Evolutionary conservation across 2,329 filamentous ascomycete genomes (phyloP), one percentile per base, ranked within the genome.

Genomic region (Ascochyta viciae-villosae): DNA sequence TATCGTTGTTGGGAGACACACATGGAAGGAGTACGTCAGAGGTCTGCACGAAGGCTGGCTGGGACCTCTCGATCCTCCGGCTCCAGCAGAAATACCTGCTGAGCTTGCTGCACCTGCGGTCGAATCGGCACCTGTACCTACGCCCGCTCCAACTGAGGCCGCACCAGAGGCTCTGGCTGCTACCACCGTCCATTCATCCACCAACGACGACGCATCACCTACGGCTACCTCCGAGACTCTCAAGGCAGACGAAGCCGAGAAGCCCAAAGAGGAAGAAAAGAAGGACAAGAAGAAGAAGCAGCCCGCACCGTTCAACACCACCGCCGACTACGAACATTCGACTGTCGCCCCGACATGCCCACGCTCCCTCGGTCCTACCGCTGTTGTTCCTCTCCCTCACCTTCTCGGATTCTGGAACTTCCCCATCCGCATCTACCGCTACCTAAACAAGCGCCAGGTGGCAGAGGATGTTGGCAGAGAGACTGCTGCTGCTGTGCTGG

Each of bases 11-110:
- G 95, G 95, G 12, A 82, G 94, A 53, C 90, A 97, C 73, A 89
- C 94, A 9, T 99, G 95, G 95, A 99, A 97, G 78, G 95, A 99
- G 77, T 99, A 98, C 74, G 81, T 98, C 23, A 85, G 93, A 55
- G 95, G 95, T 41, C 73, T 98, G 63, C 95, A 99, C 74, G 95
- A 99, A 77, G 95, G 95, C 52, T 99, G 95, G 94, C 80, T 99
- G 23, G 94, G 95, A 0, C 92, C 95, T 7, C 79, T 96, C 39
- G 85, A 89, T 56, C 77, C 86, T 52, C 89, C 89, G 1, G 63
- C 67, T 48, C 60, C 48, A 7, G 31, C 54, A 49, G 55, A 59
- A 22, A 9, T 65, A 35, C 61, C 67, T 19, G 64, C 71, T 24
- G 67, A 72, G 31, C 54, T 62, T 31, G 57, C 63, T 16, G 48